Evolutionary conservation across 2,329 filamentous ascomycete genomes (phyloP).

Genomic region (Shiraia sp.): DNA sequence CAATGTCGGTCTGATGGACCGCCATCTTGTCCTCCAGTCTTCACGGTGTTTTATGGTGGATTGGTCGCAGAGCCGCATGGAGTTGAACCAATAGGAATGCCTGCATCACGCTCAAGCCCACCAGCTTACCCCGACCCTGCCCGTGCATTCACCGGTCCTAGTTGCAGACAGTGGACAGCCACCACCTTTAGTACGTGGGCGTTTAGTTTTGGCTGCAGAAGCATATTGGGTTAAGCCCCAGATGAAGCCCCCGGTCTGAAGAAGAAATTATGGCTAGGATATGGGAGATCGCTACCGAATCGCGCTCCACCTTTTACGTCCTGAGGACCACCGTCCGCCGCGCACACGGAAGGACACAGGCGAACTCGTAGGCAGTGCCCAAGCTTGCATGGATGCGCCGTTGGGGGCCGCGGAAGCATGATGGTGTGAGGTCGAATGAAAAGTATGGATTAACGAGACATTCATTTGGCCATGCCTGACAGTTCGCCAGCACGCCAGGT

Average conservation of each 20-base stretch:
- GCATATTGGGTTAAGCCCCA: constrained; percentile 28
- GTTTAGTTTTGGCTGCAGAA: constrained; percentile 23
- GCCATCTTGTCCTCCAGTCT: constrained; percentile 22
- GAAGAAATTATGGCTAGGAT: constrained; percentile 28
- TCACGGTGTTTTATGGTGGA: constrained; percentile 36
- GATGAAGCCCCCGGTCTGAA: constrained; percentile 23
- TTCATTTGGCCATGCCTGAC: neutral
- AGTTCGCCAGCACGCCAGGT: neutral
- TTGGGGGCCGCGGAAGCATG: constrained; percentile 26
- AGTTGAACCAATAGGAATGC: constrained; percentile 13
- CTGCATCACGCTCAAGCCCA: constrained; percentile 9
- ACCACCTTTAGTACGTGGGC: constrained; percentile 32
- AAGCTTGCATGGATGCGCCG: constrained; percentile 20
- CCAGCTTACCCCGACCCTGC: constrained; percentile 15
- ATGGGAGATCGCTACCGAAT: constrained; percentile 30
- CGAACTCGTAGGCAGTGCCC: constrained; percentile 14
- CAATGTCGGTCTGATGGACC: constrained; percentile 22
- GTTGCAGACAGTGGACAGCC: constrained; percentile 29
- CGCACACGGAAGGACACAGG: constrained; percentile 12
- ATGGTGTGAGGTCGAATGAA: constrained; percentile 10
- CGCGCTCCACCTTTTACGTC: constrained; percentile 15
- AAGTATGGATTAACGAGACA: constrained; percentile 1
- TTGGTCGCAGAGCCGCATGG: constrained; percentile 42
- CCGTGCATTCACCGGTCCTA: constrained; percentile 36
- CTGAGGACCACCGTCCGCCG: constrained; percentile 16